Conservation (phyloP, 305 asterid species). For the Solanum aculeatissimum region DNA sequence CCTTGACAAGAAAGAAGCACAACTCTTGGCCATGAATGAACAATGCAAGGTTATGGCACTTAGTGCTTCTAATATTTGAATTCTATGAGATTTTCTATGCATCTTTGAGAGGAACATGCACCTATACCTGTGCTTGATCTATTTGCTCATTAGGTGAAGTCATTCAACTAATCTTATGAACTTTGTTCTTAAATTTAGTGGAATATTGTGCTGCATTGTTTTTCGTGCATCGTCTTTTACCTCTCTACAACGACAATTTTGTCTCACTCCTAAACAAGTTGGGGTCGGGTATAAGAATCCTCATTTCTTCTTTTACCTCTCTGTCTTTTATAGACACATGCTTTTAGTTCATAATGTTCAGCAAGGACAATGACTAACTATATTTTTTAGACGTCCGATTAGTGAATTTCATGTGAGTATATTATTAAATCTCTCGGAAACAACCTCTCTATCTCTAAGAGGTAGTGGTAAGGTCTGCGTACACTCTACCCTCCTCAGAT, state of each 20-base stretch:
- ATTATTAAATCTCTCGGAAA: neutral
- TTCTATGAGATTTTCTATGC: neutral
- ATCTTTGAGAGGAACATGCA: neutral
- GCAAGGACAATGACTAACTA: neutral
- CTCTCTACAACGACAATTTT: neutral
- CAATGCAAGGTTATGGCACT: constrained; percentile 96
- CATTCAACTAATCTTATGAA: neutral
- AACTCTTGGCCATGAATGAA: constrained; percentile 96
- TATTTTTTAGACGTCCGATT: neutral
- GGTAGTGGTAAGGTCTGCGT: too few relatives aligned
- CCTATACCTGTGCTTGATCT: neutral
- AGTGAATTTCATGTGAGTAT: neutral
- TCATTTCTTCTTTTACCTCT: neutral
- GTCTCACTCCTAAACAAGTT: neutral
- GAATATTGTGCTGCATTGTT: neutral
- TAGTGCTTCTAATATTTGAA: constrained; percentile 34
- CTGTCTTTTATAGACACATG: neutral
- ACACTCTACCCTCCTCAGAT: too few relatives aligned
- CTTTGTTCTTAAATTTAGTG: neutral
- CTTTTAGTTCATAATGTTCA: neutral
- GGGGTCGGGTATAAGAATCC: neutral
- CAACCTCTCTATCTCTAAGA: too few relatives aligned
- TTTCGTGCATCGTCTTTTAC: neutral
- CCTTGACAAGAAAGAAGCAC: constrained; percentile 97
- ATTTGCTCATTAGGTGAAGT: constrained; percentile 4